phyloP scores from a whole-genome alignment of 371 early-diverging fungal genomes.

The Mucor indicus region DNA sequence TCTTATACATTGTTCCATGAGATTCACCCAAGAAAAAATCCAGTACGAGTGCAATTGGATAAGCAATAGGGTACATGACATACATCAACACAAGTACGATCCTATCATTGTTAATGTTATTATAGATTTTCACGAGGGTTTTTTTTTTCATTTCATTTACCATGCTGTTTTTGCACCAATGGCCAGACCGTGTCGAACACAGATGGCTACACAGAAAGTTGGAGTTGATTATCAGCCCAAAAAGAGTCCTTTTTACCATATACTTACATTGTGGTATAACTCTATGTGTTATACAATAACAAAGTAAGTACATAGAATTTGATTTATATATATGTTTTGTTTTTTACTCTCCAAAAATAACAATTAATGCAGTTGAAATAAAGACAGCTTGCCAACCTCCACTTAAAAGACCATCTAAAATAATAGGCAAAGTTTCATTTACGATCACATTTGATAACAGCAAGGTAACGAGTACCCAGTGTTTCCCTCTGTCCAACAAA shows the following conservation, averaged over 20 bases:
- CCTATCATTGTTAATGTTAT: conserved; percentile 18
- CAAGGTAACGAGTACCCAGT: conserved; percentile 86
- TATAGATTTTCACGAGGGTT: too few species aligned
- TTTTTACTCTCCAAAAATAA: conserved; percentile 90
- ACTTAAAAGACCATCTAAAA: conserved; percentile 75
- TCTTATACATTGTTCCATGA: conserved; percentile 77
- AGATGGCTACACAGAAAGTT: conserved; percentile 42
- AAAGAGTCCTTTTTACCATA: too few species aligned
- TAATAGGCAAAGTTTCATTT: conserved; percentile 93
- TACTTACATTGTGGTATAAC: conserved; percentile 39
- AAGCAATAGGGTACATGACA: conserved; percentile 72
- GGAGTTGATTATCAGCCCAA: not conserved
- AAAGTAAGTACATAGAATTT: too few species aligned
- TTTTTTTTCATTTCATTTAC: too few species aligned
- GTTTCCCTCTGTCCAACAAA: conserved; percentile 68
- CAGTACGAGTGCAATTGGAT: conserved; percentile 75
- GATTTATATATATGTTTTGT: not conserved
- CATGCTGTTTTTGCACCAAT: conserved; percentile 75
- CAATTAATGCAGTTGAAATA: conserved; percentile 82
- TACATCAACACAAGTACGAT: conserved; percentile 70
- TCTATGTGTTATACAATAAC: too few species aligned
- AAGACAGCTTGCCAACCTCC: conserved; percentile 86
- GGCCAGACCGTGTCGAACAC: conserved; percentile 69
- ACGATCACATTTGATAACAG: conserved; percentile 88
- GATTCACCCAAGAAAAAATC: conserved; percentile 79